A percentile compares a stretch with the other conserved stretches of the same genome.
Conservation (phyloP, 2,329 filamentous ascomycete species). For the Aspergillus udagawae region DNA sequence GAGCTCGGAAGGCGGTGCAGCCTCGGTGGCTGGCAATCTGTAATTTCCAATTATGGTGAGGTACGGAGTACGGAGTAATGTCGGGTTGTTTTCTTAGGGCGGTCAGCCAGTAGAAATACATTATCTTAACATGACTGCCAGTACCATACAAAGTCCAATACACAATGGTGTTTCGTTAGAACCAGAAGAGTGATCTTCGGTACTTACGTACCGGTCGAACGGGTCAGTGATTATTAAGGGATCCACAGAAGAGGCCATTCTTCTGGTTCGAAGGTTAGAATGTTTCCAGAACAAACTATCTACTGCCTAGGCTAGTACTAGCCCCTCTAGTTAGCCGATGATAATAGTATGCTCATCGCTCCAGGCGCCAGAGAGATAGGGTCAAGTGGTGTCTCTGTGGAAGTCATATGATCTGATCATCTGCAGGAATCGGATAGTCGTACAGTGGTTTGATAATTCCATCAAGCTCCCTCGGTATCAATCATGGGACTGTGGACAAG, state of each 20-base stretch:
- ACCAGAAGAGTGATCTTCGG: neutral
- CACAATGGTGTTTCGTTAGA: neutral
- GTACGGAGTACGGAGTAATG: neutral
- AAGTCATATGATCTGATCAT: neutral
- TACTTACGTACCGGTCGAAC: neutral
- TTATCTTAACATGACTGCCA: neutral
- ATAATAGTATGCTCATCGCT: neutral
- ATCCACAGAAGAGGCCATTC: conserved; percentile 3
- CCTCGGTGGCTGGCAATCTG: neutral
- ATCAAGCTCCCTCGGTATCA: too few relatives aligned
- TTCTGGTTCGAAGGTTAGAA: neutral
- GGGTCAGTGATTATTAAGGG: neutral
- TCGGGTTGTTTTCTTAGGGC: neutral
- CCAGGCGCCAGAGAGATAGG: neutral
- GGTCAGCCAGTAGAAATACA: neutral
- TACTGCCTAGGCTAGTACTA: neutral
- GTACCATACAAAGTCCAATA: neutral
- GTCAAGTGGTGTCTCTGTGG: neutral
- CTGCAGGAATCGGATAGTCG: neutral
- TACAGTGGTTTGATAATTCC: neutral
- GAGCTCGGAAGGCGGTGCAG: neutral
- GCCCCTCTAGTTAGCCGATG: neutral
- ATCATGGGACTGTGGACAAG: too few relatives aligned
- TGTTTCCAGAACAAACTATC: conserved; percentile 15
- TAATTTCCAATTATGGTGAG: neutral